Base-by-base conservation (phyloP, 495 filamentous ascomycete species). In the Hapsidospora chrysogenum region DNA sequence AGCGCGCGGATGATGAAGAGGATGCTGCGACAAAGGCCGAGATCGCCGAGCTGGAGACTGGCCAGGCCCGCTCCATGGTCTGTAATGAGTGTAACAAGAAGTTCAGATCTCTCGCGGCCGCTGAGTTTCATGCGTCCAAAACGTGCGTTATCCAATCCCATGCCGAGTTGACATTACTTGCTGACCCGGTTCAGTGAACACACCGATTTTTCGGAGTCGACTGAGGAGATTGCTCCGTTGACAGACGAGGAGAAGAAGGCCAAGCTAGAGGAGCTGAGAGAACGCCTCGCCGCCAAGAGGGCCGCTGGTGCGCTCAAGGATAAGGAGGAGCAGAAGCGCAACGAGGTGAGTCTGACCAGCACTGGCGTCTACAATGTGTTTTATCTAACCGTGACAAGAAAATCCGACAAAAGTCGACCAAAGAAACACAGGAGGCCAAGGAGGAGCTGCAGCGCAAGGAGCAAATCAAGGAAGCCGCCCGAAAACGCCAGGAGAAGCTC, bases 11-110 rank as follows among this genome's bases (percentile, higher is more conserved):
- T 11, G 46, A 54, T 8, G 56, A 49, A 22, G 58, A 66, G 9
- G 64, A 66, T 8, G 73, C 74, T 31, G 68, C 66, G 19, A 64
- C 55, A 11, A 61, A 58, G 21, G 47, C 66, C 9, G 59, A 56
- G 13, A 53, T 64, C 15, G 57, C 70, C 9, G 57, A 67, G 4
- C 59, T 80, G 7, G 63, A 78, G 36, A 68, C 68, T 16, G 77
- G 75, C 32, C 57, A 39, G 4, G 68, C 66, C 26, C 52, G 55
- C 42, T 70, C 65, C 9, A 54, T 72, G 23, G 51, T 68, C 31
- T 99, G 89, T 70, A 85, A 89, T 35, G 86, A 93, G 28, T 99
- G 89, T 47, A 78, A 77, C 32, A 92, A 92, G 61, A 82, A 78
- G 49, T 89, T 99, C 58, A 67, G 83, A 36, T 80, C 70, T 56